Percentiles rank a stretch among this genome's conserved stretches.
phyloP scores from a whole-genome alignment of 805 yeast genomes.

The Sporopachydermia quercuum region DNA sequence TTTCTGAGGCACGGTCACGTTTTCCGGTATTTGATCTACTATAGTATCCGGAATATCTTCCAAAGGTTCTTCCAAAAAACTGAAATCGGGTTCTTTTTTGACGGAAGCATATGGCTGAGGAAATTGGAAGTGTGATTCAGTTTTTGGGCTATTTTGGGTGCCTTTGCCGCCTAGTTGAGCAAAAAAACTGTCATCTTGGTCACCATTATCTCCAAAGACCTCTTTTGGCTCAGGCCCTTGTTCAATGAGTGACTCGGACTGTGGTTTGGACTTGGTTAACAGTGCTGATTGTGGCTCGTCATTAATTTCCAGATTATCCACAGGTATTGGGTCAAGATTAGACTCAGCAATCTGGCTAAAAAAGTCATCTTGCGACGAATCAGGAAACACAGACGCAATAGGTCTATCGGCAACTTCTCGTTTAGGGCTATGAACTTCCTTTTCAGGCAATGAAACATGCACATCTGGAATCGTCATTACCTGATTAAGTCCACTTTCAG shows the following conservation, averaged over 20 bases:
- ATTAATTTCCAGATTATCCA: no score
- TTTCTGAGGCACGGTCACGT: no score
- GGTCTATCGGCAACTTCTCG: neutral
- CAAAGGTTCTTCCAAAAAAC: neutral
- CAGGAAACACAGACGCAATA: neutral
- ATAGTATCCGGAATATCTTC: neutral
- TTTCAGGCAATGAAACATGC: neutral
- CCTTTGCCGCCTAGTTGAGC: slow-evolving; percentile 2
- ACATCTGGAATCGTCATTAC: neutral
- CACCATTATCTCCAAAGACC: neutral
- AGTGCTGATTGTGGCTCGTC: no score
- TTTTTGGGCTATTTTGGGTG: slow-evolving; percentile 3
- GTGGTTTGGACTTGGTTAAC: no score
- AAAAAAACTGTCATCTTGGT: neutral
- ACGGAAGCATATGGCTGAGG: neutral
- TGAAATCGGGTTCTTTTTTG: neutral
- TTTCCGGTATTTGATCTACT: neutral
- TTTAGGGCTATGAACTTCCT: no score
- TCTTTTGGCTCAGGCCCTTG: slow-evolving; percentile 3
- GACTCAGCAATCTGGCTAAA: neutral
- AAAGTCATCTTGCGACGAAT: neutral
- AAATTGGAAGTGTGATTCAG: neutral
- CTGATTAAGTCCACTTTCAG: neutral
- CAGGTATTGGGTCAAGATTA: no score
- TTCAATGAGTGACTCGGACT: no score